Base-by-base conservation (phyloP, 495 filamentous ascomycete genomes). In the Evernia prunastri region DNA sequence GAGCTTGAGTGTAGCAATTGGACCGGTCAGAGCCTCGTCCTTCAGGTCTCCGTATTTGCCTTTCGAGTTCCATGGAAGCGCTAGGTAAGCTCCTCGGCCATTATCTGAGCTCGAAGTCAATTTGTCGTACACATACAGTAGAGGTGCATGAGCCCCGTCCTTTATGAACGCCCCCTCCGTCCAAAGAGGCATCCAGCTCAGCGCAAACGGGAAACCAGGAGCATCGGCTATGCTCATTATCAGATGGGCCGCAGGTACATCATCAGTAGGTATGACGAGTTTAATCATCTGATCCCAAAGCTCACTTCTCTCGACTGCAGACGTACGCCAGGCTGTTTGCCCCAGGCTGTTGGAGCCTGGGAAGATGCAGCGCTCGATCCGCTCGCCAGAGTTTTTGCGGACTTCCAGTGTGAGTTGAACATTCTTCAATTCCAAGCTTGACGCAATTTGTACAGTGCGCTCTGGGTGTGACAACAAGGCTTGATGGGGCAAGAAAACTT, bases 131-230 rank as follows among this genome's bases (percentile, higher is more conserved):
- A 87, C 86, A 75, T 99, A 95, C 23, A 99, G 76, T 10, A 95
- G 70, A 36, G 97, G 76, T 7, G 83, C 84, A 74, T 97, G 95
- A 49, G 83, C 75, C 0, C 92, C 94, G 72, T 99, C 92, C 59
- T 87, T 82, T 53, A 96, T 83, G 71, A 99, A 97, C 4, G 95
- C 93, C 60, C 92, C 87, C 10, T 90, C 84, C 40, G 91, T 87
- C 95, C 95, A 97, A 0, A 99, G 78, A 1, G 95, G 94, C 81
- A 99, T 87, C 83, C 92, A 93, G 17, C 88, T 87, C 42, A 96
- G 81, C 20, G 94, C 92, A 70, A 97, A 96, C 0, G 94, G 91
- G 49, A 88, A 87, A 58, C 86, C 85, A 0, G 92, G 91, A 27
- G 89, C 83, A 75, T 96, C 89, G 4, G 91, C 87, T 49, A 99